Conservation (phyloP, 495 filamentous ascomycete species). For the Stereocaulon alpinum region DNA sequence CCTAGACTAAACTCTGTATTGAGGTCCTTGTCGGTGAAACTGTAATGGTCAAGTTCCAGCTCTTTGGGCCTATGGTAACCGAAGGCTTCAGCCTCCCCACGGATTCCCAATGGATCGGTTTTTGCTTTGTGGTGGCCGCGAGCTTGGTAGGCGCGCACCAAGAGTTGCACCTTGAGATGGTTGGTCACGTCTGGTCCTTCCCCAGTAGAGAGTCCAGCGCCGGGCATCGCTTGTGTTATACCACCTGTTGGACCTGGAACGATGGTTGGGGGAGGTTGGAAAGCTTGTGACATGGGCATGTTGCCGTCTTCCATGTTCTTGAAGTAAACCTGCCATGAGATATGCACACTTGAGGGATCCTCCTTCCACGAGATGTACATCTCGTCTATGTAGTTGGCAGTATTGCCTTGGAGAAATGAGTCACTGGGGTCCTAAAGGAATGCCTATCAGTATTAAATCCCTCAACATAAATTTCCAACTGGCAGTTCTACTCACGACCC, state of each 20-base stretch:
- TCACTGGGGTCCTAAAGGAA: conserved; percentile 66
- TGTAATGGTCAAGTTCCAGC: conserved; percentile 83
- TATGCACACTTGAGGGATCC: conserved; percentile 85
- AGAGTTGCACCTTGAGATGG: conserved; percentile 94
- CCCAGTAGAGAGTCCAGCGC: conserved; percentile 53
- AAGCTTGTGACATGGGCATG: conserved; percentile 94
- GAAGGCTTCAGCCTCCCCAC: conserved; percentile 74
- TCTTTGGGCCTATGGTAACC: conserved; percentile 85
- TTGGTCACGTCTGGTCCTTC: conserved; percentile 80
- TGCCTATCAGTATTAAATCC: conserved; percentile 7
- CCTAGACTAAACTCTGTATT: conserved; percentile 87
- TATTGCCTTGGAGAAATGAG: conserved; percentile 87
- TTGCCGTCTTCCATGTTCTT: conserved; percentile 96
- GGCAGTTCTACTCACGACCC: conserved; percentile 31
- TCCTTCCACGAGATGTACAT: conserved; percentile 98
- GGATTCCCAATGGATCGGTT: conserved; percentile 91
- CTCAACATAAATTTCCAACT: background rate
- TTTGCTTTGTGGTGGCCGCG: conserved; percentile 96
- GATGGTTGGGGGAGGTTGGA: conserved; percentile 87
- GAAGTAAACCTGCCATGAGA: conserved; percentile 99
- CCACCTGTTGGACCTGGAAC: conserved; percentile 70
- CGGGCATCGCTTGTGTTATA: conserved; percentile 63
- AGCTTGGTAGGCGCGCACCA: conserved; percentile 95
- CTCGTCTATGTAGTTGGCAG: conserved; percentile 97
- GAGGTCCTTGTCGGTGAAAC: conserved; percentile 89